Evolutionary conservation across 139 green algal genomes (phyloP).

Genomic region (Closterium sp.): DNA sequence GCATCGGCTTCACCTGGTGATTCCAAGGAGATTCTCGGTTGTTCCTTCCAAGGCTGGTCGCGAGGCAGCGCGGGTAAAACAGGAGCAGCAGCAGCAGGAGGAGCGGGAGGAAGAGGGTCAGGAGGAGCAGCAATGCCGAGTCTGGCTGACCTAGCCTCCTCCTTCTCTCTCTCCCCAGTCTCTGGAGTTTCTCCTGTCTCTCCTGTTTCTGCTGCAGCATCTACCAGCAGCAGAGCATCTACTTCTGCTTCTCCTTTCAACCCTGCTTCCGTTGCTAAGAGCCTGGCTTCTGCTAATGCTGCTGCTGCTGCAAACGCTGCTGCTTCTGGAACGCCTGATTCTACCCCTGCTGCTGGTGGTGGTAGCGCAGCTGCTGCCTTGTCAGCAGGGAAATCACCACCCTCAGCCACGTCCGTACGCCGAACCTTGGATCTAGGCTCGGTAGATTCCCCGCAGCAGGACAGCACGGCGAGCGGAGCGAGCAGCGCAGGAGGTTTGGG

Average conservation of each 20-base stretch:
- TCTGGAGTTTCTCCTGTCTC: neutral
- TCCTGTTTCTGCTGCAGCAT: neutral
- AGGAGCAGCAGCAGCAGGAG: neutral
- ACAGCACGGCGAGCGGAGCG: neutral
- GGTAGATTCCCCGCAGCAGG: neutral
- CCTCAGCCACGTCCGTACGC: neutral
- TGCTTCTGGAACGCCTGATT: neutral
- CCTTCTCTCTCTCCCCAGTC: neutral
- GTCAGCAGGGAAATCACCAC: neutral
- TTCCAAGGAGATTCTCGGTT: neutral
- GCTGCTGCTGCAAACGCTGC: neutral
- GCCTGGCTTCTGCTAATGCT: neutral
- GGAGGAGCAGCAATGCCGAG: neutral
- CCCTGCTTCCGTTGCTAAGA: neutral
- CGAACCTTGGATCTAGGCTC: neutral
- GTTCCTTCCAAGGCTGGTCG: neutral
- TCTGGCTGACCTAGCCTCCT: neutral
- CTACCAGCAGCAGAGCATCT: neutral
- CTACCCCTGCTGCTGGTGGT: neutral
- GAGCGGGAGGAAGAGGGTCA: neutral
- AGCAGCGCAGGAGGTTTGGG: neutral
- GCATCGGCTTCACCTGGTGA: neutral
- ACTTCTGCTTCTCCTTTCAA: neutral
- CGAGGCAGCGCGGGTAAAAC: neutral
- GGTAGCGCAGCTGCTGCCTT: neutral